Base-by-base conservation (phyloP, 306 rosid species). In the Argentina anserina region DNA sequence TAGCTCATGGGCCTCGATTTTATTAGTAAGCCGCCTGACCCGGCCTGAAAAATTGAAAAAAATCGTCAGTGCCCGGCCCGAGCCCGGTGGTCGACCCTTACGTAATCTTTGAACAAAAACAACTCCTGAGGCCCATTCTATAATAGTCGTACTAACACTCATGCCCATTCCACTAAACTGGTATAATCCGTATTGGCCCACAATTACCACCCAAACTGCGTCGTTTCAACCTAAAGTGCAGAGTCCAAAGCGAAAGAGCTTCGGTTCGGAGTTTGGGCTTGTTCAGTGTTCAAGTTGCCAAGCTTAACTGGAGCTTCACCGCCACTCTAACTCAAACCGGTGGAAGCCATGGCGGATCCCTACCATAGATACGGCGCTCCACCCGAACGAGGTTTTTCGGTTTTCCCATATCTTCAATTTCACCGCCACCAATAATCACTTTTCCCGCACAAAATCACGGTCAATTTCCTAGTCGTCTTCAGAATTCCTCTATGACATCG, bases 331-430 rank as follows among this genome's bases (percentile, higher is more conserved):
- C 59, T 5, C 41, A 46, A 46, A 18, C 42, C 17, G 61, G 45
- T 3, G 12, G 29, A 75, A 61, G 78, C 52, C 37, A 90, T 83
- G 97, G 86, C 76, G 61, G 94, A 88, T 69, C 87, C 94, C 65
- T 76, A 82, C 62, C 70, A 69, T 67, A 70, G 86, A 47, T 82
- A 86, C 79, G 36, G 20, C 64, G n/a, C 86, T 75, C 14, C 84
- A 4, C 34, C 77, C 7, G 81, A 86, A 36, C 55, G 73, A 83
- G 93, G 92, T 90, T 75, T 34, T 50, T 71, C 42, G 7, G 21
- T 55, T 64, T 52, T 7, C 3, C 36, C 31, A 47, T 20, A 50
- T 52, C 72, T 49, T 65, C 49, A 64, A 64, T 59, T 74, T 55
- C 36, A 53, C 6, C 4, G 13, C 25, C 15, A 15, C 50, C 29